Evolutionary conservation across 352 stramenopile genomes (phyloP).

Genomic region (Phytophthora cajani): DNA sequence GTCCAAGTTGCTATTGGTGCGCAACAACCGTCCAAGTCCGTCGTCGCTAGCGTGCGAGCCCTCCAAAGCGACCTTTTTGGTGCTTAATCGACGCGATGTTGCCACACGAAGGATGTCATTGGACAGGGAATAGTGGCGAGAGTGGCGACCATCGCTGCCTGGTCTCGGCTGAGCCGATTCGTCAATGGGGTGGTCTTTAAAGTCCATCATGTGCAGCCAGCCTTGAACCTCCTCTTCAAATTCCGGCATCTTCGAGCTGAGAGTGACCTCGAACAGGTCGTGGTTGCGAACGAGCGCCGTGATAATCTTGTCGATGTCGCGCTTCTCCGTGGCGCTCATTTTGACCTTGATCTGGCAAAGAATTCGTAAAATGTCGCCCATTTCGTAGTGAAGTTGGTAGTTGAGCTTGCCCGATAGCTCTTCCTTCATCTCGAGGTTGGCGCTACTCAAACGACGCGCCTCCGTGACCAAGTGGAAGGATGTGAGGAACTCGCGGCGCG

Average conservation of each 20-base stretch:
- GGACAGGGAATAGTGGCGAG: slow-evolving; percentile 34
- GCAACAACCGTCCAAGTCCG: slow-evolving; percentile 26
- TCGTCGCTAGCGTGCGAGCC: slow-evolving; percentile 23
- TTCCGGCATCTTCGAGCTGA: slow-evolving; percentile 61
- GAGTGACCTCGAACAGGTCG: slow-evolving; percentile 66
- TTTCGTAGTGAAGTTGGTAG: slow-evolving; percentile 77
- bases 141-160: slow-evolving; percentile 23
- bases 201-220: slow-evolving; percentile 80
- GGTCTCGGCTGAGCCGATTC: not conserved
- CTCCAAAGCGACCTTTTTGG: slow-evolving; percentile 28
- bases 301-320: slow-evolving; percentile 77
- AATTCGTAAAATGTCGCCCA: slow-evolving; percentile 76
- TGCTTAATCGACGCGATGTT: slow-evolving; percentile 50
- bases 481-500: slow-evolving; percentile 58
- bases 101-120: slow-evolving; percentile 44
- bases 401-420: slow-evolving; percentile 67
- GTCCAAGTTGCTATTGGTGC: slow-evolving; percentile 14
- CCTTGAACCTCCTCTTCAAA: slow-evolving; percentile 75
- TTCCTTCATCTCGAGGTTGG: slow-evolving; percentile 75
- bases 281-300: slow-evolving; percentile 71
- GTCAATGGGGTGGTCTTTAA: slow-evolving; percentile 39
- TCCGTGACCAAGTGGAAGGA: slow-evolving; percentile 63
- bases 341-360: slow-evolving; percentile 77
- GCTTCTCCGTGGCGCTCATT: slow-evolving; percentile 51
- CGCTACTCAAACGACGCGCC: slow-evolving; percentile 63